phyloP scores from a whole-genome alignment of 2,329 filamentous ascomycete genomes.

The Berkeleyomyces basicola region DNA sequence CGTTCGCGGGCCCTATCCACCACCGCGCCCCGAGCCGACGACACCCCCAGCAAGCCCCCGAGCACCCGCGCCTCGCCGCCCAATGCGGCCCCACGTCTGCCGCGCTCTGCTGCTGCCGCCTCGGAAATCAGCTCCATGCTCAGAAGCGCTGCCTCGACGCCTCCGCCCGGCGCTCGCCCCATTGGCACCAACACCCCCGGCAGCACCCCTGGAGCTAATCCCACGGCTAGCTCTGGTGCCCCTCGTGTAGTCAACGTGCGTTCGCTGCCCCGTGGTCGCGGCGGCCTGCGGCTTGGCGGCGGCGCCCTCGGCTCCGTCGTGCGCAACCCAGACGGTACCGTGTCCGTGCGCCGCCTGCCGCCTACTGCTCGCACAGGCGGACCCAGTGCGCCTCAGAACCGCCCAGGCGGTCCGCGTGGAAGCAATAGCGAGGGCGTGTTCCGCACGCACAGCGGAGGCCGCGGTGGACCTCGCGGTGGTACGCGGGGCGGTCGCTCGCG shows the following conservation, averaged over 20 bases:
- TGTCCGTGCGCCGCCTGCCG: constrained; percentile 7
- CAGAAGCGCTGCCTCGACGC: constrained; percentile 13
- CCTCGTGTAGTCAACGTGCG: constrained; percentile 25
- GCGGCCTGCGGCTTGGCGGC: constrained; percentile 16
- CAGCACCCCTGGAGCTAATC: background rate
- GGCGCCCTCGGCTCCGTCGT: constrained; percentile 11
- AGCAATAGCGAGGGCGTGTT: constrained; percentile 10
- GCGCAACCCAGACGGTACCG: constrained; percentile 9
- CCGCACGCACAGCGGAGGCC: constrained; percentile 11
- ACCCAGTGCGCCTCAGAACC: constrained; percentile 4
- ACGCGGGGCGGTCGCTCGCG: constrained; percentile 12
- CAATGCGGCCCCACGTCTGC: constrained; percentile 14
- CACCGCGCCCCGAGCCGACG: constrained; percentile 19
- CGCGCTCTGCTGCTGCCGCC: constrained; percentile 22
- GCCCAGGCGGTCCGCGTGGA: constrained; percentile 7
- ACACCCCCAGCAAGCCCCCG: constrained; percentile 11
- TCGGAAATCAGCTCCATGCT: constrained; percentile 22
- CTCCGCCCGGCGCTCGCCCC: background rate
- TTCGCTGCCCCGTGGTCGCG: constrained; percentile 22
- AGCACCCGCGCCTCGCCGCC: constrained; percentile 11
- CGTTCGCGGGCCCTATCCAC: constrained; percentile 21
- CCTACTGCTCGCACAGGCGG: constrained; percentile 8
- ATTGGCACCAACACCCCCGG: background rate
- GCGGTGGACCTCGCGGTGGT: constrained; percentile 16
- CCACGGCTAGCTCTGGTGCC: constrained; percentile 13